Base-by-base conservation (phyloP, 352 stramenopile genomes). In the Pythium dissotocum region DNA sequence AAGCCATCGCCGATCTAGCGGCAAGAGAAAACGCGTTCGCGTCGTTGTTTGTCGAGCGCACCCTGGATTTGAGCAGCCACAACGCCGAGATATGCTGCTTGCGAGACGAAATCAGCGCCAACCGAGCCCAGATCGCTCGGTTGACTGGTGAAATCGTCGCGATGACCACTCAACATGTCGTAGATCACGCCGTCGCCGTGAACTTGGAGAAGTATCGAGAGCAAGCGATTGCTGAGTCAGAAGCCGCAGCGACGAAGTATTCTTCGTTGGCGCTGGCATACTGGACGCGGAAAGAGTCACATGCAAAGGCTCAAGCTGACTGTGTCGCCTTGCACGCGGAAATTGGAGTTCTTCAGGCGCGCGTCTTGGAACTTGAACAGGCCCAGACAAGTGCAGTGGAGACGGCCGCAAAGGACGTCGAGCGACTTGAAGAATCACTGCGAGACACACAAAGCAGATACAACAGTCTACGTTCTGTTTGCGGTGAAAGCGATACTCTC, bases 21-120 rank as follows among this genome's bases (percentile, higher is more conserved):
- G 35, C 28, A 9, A 21, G 55, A 24, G 59, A 72, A 21, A 42
- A 63, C 4, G 30, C 55, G 10, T 75, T 80, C 61, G 65, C 67
- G 26, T 40, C 53, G 0, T 24, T 71, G 42, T 44, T 71, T 18
- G 58, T 63, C 6, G 65, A 63, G 8, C 38, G 59, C 2, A 67
- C 54, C 0, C 62, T 71, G 2, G 65, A 71, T 40, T 32, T 65
- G 36, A 68, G 26, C 40, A 52, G 57, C 14, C 66, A 68, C 60
- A 68, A 64, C 66, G 59, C 61, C 28, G 65, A 77, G 26, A 52
- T 71, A 4, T 72, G 66, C 56, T 54, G 58, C 46, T 13, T 83
- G 9, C 59, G 61, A 35, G 46, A 53, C 32, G 65, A 78, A 28
- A 32, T 80, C 12, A 57, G 57, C 6, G 42, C 44, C 0, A 28